Evolutionary conservation across 805 yeast genomes (phyloP), one percentile per base, ranked within the genome.

Genomic region (Ogataea paraovalis): DNA sequence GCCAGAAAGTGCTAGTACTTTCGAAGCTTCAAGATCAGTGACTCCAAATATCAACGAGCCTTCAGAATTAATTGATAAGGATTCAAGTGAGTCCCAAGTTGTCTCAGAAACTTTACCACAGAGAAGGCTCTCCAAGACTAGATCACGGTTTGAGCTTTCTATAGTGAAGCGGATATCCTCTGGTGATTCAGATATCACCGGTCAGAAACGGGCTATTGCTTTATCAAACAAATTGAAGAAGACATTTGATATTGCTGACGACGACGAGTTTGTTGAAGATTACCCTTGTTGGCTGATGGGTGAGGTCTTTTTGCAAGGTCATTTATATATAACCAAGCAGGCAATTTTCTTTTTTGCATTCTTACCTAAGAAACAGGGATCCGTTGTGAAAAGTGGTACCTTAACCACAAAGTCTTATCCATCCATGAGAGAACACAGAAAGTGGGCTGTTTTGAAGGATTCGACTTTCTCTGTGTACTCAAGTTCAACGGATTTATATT

Each of bases 291-390:
- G 96, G 96, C 69, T 91, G 33, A 71, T 89, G 48, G 78, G 82
- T 50, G 96, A 87, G 57, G 94, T 91, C 0, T 69, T 92, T 23
- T 68, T 90, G 22, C 97, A 89, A 64, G 98, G 98, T 2, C 91
- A 86, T 57, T 64, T 90, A 16, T 85, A 85, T 56, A 64, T 92
- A 22, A 90, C 97, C 1, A 65, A 71, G 39, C 69, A 74, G 14
- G 78, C 79, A 51, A 61, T 91, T 5, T 67, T 88, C 39, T 92
- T 87, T 60, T 85, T 85, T 67, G 94, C 97, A 0, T 82, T 80
- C 55, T 64, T 92, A 9, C 96, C 97, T 0, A 76, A 77, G 38
- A 67, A 60, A 22, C 65, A 70, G 19, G 74, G 75, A 2, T 67
- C 70, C 3, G 60, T 74, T 3, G 59, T 78, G 18, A 67, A 72